phyloP scores from a whole-genome alignment of 2,329 filamentous ascomycete genomes.

The Alternaria sp. region DNA sequence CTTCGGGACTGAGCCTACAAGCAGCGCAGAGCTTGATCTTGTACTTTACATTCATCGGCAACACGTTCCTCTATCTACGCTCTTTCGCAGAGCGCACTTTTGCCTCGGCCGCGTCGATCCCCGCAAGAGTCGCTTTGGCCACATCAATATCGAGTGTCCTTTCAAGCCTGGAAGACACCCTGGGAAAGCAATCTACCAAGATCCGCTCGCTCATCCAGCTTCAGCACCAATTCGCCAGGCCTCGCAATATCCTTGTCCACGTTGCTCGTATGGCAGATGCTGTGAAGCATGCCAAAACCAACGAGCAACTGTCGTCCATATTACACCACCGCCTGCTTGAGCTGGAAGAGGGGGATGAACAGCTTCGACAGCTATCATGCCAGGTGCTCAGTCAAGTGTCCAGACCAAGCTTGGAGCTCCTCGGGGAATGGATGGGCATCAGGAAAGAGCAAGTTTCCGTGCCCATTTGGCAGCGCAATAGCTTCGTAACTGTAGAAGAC shows the following conservation, averaged over 20 bases:
- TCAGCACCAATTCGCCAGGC: conserved; percentile 50
- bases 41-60: conserved; percentile 50
- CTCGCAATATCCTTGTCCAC: conserved; percentile 61
- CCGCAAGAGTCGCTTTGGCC: conserved; percentile 52
- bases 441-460: conserved; percentile 46
- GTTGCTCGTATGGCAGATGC: conserved; percentile 58
- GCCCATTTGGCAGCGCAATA: conserved; percentile 34
- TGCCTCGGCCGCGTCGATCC: conserved; percentile 40
- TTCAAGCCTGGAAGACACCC: conserved; percentile 49
- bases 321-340: conserved; percentile 49
- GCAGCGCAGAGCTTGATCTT: conserved; percentile 61
- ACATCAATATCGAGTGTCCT: conserved; percentile 50
- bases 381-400: conserved; percentile 70
- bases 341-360: conserved; percentile 67
- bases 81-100: conserved; percentile 49
- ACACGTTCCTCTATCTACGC: conserved; percentile 42
- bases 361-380: conserved; percentile 68
- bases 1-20: conserved; percentile 59
- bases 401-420: conserved; percentile 69
- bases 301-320: conserved; percentile 48
- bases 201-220: conserved; percentile 51
- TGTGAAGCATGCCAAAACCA: conserved; percentile 52
- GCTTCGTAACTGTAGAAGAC: conserved; percentile 41
- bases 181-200: conserved; percentile 35
- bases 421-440: conserved; percentile 78